Evolutionary conservation across 306 rosid species (phyloP).

Genomic region (Medicago ruthenica): DNA sequence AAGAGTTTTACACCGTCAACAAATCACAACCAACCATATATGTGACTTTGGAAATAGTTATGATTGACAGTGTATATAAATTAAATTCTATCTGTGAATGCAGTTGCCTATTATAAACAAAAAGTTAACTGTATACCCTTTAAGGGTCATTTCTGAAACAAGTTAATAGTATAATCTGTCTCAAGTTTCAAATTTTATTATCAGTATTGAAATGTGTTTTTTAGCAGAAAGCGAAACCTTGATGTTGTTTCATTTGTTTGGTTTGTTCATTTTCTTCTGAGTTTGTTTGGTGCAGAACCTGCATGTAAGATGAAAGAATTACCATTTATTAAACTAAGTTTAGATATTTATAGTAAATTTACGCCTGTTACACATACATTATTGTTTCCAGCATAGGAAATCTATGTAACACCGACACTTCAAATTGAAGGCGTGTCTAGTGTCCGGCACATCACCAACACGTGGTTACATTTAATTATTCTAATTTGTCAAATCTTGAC

Average conservation of each 20-base stretch:
- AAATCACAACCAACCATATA: background rate
- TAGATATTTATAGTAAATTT: slow-evolving; percentile 30
- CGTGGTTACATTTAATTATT: no score
- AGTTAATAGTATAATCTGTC: slow-evolving; percentile 8
- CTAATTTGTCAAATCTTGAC: no score
- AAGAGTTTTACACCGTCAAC: no score
- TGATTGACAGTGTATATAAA: background rate
- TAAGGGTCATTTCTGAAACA: slow-evolving; percentile 7
- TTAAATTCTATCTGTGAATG: no score
- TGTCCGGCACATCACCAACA: no score
- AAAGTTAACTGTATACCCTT: background rate
- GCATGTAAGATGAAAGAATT: slow-evolving; percentile 45
- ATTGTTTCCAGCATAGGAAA: slow-evolving; percentile 7
- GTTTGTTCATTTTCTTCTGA: slow-evolving; percentile 49
- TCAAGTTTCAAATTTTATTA: slow-evolving; percentile 17
- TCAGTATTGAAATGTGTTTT: slow-evolving; percentile 22
- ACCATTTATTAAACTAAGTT: slow-evolving; percentile 3
- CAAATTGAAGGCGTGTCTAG: no score
- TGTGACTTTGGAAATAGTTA: background rate
- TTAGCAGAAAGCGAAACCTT: slow-evolving; percentile 54
- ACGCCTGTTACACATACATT: background rate
- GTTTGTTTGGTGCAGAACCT: slow-evolving; percentile 63
- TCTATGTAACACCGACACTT: no score
- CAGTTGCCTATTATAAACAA: no score
- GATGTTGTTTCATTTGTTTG: slow-evolving; percentile 38